Conservation (phyloP, 2,329 filamentous ascomycete species). For the Claviceps maximensis region DNA sequence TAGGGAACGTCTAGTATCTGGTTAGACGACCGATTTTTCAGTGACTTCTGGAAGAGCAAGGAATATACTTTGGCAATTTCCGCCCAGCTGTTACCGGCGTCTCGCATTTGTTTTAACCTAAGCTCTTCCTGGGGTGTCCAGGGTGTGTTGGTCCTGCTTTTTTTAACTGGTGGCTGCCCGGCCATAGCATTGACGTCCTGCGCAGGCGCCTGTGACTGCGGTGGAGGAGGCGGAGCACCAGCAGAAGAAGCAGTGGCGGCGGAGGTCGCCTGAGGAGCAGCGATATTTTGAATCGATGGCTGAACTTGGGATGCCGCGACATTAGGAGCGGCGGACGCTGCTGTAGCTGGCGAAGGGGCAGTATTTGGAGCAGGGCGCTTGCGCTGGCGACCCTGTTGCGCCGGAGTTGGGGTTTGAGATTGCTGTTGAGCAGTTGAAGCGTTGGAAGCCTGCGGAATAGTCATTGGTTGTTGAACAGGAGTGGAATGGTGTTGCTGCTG, state of each 20-base stretch:
- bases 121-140: slow-evolving; percentile 95
- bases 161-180: slow-evolving; percentile 52
- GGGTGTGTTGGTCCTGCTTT: slow-evolving; percentile 94
- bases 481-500: slow-evolving; percentile 24
- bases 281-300: slow-evolving; percentile 16
- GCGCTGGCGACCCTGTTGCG: slow-evolving; percentile 24
- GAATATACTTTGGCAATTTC: slow-evolving; percentile 92
- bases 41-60: not conserved
- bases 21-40: not conserved
- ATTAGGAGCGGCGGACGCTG: slow-evolving; percentile 19
- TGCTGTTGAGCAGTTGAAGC: slow-evolving; percentile 18
- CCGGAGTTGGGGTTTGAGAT: slow-evolving; percentile 25
- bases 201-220: slow-evolving; percentile 16
- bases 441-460: slow-evolving; percentile 27
- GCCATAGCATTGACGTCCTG: slow-evolving; percentile 19
- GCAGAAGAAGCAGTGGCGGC: not conserved
- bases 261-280: slow-evolving; percentile 15
- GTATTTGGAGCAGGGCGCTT: slow-evolving; percentile 28
- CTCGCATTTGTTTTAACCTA: slow-evolving; percentile 84
- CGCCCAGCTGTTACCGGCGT: slow-evolving; percentile 87
- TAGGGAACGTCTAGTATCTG: slow-evolving; percentile 65
- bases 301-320: slow-evolving; percentile 20
- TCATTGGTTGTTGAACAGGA: slow-evolving; percentile 30
- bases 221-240: slow-evolving; percentile 8
- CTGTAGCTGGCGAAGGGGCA: slow-evolving; percentile 24